Base-by-base conservation (phyloP, 1,284 basidiomycete species). In the Ustilago crameri region DNA sequence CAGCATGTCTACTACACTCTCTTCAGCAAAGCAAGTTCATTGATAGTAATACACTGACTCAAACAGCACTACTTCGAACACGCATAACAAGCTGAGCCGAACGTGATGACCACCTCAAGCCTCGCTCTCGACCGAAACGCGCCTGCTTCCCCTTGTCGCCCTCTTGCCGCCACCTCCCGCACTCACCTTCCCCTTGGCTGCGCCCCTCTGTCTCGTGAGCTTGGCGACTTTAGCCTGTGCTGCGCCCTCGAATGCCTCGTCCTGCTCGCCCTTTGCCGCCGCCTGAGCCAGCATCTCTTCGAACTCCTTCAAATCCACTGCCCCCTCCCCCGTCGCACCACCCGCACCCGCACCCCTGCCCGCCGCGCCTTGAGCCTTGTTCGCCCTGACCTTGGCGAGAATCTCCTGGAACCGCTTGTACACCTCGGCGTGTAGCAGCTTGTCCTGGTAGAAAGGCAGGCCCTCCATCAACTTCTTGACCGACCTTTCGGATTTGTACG, bases 401-500 rank as follows among this genome's bases (percentile, higher is more conserved):
- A 98, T 97, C 82, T 98, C 95, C 27, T 87, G 87, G 85, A 98
- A 98, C 44, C 90, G 87, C 47, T 88, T 87, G 84, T 89, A 98
- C 14, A 98, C 95, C 0, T 85, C 87, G 54, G 89, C 87, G 74
- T 97, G 93, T 84, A 95, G 92, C 34, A 98, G 86, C 85, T 98
- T 98, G 86, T 98, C 95, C 66, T 93, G 91, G 80, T 98, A 83
- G 63, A 74, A 79, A 1, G 80, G 78, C 42, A 82, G 56, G 3
- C 93, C 93, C 67, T 98, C 95, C 76, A 95, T 92, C 64, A 98
- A 88, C 84, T 95, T 97, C 88, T 96, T 97, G 81, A 98, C 88
- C 0, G 93, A 94, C 18, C 92, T 88, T 76, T 99, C 95, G 1
- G 93, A 95, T 84, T 98, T 98, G 90, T 93, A 99, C 0, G 94